These are phyloP conservation scores for Moesziomyces globuligerus DNA, from an alignment of 1,284 basidiomycete genomes.

Conservation along the genomic window DNA sequence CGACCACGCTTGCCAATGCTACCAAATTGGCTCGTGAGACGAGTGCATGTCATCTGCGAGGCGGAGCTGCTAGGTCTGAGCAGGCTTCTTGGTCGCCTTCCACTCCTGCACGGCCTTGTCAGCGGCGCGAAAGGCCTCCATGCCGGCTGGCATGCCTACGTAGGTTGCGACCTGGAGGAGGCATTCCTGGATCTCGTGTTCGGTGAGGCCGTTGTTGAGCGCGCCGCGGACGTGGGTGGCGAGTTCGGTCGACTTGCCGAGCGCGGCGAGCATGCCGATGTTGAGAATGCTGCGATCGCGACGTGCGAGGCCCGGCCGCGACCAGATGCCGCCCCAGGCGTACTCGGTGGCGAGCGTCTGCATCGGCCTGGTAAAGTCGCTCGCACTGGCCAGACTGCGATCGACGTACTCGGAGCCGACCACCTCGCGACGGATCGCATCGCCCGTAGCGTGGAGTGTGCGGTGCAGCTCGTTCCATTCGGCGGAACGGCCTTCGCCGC, in stretches of 20 bases:
- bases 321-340: constrained; percentile 43
- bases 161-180: constrained; percentile 42
- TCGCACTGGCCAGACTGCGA: constrained; percentile 25
- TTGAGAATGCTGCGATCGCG: constrained; percentile 45
- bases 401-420: constrained; percentile 35
- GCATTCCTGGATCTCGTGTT: constrained; percentile 35
- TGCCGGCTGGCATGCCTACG: constrained; percentile 42
- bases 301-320: constrained; percentile 25
- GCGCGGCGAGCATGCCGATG: constrained; percentile 38
- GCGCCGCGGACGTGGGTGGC: constrained; percentile 40
- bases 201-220: constrained; percentile 46
- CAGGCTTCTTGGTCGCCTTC: constrained; percentile 12
- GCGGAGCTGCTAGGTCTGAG: no score
- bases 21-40: no score
- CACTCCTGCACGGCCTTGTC: constrained; percentile 48
- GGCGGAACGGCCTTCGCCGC: constrained; percentile 4
- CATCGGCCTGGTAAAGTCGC: constrained; percentile 30
- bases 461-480: constrained; percentile 26
- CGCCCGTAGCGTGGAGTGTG: constrained; percentile 17
- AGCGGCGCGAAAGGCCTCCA: constrained; percentile 40
- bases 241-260: constrained; percentile 37
- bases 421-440: constrained; percentile 30
- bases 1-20: no score
- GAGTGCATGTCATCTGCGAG: no score
- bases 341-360: constrained; percentile 35